Conservation (phyloP, 2,329 filamentous ascomycete species). For the Diplodia scrobiculata region DNA sequence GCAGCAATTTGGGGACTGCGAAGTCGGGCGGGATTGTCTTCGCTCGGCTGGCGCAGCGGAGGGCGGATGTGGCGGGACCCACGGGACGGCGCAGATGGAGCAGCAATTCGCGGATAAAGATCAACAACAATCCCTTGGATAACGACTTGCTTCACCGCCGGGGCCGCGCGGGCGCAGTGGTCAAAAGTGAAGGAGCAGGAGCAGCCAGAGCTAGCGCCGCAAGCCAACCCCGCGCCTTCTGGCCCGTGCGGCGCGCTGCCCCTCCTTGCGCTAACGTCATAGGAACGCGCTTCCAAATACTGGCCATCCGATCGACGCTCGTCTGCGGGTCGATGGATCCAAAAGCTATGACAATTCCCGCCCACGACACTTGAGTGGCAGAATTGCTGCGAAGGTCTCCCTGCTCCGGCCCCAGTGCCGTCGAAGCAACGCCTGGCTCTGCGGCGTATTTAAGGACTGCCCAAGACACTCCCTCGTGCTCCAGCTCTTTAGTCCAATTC, state of each 20-base stretch:
- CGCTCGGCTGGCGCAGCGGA: not conserved
- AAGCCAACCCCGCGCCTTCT: constrained; percentile 11
- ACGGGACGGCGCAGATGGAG: not conserved
- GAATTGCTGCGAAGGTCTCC: not conserved
- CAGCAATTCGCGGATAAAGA: no score
- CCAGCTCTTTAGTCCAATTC: not conserved
- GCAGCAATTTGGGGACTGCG: not conserved
- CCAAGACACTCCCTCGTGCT: not conserved
- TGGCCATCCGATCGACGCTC: not conserved
- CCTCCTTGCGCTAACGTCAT: constrained; percentile 24
- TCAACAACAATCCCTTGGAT: no score
- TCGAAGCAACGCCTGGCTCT: not conserved
- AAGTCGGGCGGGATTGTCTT: not conserved
- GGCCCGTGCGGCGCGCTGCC: constrained; percentile 14
- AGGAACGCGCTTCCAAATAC: not conserved
- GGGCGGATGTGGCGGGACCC: not conserved
- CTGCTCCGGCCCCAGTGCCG: no score
- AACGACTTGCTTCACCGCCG: not conserved
- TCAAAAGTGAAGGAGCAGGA: not conserved
- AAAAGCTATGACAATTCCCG: not conserved
- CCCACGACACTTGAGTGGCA: not conserved
- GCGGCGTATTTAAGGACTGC: constrained; percentile 1
- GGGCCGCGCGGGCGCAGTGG: not conserved
- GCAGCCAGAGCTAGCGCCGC: not conserved
- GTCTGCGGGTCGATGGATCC: constrained; percentile 20